Evolutionary conservation across 441 rosid genomes (phyloP).

Genomic region (Biscutella laevigata): DNA sequence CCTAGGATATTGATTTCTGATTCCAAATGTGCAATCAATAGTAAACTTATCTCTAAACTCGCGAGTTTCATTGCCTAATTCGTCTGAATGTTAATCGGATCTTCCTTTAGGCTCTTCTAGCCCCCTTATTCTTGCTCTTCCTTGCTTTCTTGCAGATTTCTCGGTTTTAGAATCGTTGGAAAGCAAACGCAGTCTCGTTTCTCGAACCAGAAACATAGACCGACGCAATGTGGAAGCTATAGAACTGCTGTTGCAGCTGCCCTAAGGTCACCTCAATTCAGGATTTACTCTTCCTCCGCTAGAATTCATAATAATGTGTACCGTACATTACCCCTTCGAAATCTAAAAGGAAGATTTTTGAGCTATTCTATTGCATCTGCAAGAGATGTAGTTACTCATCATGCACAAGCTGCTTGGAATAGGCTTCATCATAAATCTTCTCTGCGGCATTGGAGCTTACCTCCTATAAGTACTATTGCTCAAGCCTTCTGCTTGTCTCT

Average conservation of each 20-base stretch:
- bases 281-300: conserved; percentile 29
- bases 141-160: conserved; percentile 38
- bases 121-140: background rate
- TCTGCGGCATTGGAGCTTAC: conserved; percentile 25
- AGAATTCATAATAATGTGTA: conserved; percentile 31
- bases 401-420: conserved; percentile 62
- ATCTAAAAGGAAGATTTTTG: conserved; percentile 29
- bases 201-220: conserved; percentile 24
- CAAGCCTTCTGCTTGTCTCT: conserved; percentile 85
- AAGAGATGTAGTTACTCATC: conserved; percentile 32
- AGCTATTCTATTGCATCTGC: conserved; percentile 12
- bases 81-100: background rate
- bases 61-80: background rate
- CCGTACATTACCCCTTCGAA: conserved; percentile 21
- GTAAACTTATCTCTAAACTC: too few relatives aligned
- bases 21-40: too few relatives aligned
- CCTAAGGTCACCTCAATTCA: conserved; percentile 32
- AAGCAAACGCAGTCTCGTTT: conserved; percentile 31
- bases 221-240: conserved; percentile 34
- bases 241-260: conserved; percentile 39
- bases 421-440: conserved; percentile 40
- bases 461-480: conserved; percentile 53
- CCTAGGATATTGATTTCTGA: conserved; percentile 12
- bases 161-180: conserved; percentile 39
- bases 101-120: background rate